Evolutionary conservation across 192 early-diverging fungal species (phyloP), one percentile per base, ranked within the genome.

Genomic region (Umbelopsis isabellina): DNA sequence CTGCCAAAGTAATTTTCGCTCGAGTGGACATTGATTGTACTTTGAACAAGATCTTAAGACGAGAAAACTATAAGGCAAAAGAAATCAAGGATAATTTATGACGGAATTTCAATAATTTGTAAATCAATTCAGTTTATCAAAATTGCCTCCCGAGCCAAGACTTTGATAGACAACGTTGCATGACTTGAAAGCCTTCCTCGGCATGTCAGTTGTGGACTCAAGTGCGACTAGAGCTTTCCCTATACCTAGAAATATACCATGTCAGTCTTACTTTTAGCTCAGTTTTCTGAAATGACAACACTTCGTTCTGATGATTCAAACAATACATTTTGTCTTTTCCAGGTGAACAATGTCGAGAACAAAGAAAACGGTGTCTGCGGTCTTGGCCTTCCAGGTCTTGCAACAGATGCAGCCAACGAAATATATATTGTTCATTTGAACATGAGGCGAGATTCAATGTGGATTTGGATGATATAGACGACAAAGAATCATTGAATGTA

Each of bases 1-100:
- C 47, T 9, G 55, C 76, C n/a, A 78, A 51, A 22, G 76, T 78
- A 13, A 72, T 48, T 25, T 78, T 78, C 27, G 76, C 76, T 23
- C 58, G 47, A 48, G 76, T 78, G 46, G 76, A 78, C 76, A 78
- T 78, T 20, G 46, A 10, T 30, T 41, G 2, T 9, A 41, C 10
- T 41, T 41, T 37, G 35, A 10, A 6, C 37, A 41, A 10, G 1
- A 2, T 2, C 3, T 30, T 3, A 30, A 30, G 3, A 30, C 1
- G 27, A 30, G 27, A 2, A 30, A 30, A 30, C 1, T 30, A 30
- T 3, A 30, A 30, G 3, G 27, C 27, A 30, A 3, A 30, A 1
- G 27, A 30, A 30, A 30, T 30, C 1, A 30, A 30, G 3, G 27
- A 30, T 30, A 30, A 30, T 30, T 41, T 9, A 41, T 41, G 37